phyloP scores from a whole-genome alignment of 2,329 filamentous ascomycete species.

The Aaosphaeria arxii region DNA sequence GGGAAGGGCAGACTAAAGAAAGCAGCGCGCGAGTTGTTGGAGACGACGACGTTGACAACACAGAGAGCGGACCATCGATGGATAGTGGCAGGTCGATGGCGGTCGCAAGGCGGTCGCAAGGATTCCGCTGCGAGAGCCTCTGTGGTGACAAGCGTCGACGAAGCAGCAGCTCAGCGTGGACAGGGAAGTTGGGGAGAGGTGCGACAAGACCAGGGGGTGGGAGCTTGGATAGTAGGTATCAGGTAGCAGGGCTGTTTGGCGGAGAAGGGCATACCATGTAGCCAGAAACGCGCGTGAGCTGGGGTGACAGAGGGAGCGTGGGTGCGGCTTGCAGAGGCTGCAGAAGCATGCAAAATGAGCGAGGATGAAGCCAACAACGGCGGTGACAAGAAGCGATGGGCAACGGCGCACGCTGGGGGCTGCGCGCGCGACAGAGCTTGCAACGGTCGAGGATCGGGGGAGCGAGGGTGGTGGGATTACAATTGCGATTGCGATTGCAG shows the following conservation, averaged over 20 bases:
- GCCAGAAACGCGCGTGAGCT: slow-evolving; percentile 32
- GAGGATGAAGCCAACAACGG: slow-evolving; percentile 30
- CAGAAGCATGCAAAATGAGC: slow-evolving; percentile 33
- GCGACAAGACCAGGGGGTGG: slow-evolving; percentile 2
- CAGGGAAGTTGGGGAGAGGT: slow-evolving; percentile 4
- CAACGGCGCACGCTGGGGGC: not conserved
- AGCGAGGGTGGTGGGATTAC: slow-evolving; percentile 1
- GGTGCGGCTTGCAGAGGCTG: slow-evolving; percentile 38
- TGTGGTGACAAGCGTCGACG: not conserved
- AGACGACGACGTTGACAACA: not conserved
- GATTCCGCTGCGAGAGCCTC: slow-evolving; percentile 26
- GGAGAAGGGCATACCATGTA: slow-evolving; percentile 43
- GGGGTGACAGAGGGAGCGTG: slow-evolving; percentile 33
- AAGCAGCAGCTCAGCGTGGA: not conserved
- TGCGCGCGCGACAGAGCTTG: slow-evolving; percentile 6
- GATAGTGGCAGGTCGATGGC: slow-evolving; percentile 21
- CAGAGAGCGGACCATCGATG: slow-evolving; percentile 22
- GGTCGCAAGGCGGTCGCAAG: slow-evolving; percentile 14
- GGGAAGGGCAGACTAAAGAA: slow-evolving; percentile 28
- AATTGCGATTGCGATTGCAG: slow-evolving; percentile 10
- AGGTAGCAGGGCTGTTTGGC: slow-evolving; percentile 36
- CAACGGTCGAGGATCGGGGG: slow-evolving; percentile 27
- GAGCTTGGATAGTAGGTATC: not conserved
- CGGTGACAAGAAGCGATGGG: slow-evolving; percentile 15
- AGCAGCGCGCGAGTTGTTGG: slow-evolving; percentile 10